phyloP scores from a whole-genome alignment of 2,329 filamentous ascomycete genomes.

The Scedosporium apiospermum region DNA sequence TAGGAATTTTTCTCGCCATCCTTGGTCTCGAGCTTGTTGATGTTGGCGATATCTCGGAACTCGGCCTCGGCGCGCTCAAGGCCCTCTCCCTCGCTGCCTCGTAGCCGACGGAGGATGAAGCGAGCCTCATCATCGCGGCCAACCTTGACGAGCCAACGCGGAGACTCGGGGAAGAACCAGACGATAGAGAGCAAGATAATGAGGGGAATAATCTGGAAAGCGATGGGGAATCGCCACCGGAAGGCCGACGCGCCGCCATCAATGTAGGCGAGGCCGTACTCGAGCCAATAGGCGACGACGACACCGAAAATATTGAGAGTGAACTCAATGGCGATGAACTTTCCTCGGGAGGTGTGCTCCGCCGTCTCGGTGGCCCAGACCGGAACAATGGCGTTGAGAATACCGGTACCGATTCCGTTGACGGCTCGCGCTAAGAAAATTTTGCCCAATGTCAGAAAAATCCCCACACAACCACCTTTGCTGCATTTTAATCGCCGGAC shows the following conservation, averaged over 20 bases:
- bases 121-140: slow-evolving; percentile 58
- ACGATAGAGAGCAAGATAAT: slow-evolving; percentile 44
- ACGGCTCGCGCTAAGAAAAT: slow-evolving; percentile 38
- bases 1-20: slow-evolving; percentile 49
- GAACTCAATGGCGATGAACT: slow-evolving; percentile 64
- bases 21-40: slow-evolving; percentile 53
- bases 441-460: not conserved
- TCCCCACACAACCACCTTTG: no score
- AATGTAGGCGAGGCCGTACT: slow-evolving; percentile 46
- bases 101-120: slow-evolving; percentile 54
- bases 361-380: slow-evolving; percentile 65
- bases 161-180: slow-evolving; percentile 63
- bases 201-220: slow-evolving; percentile 59
- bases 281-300: slow-evolving; percentile 26
- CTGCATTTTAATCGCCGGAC: no score
- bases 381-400: slow-evolving; percentile 60
- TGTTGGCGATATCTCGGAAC: slow-evolving; percentile 57
- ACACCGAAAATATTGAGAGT: slow-evolving; percentile 66
- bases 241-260: slow-evolving; percentile 47
- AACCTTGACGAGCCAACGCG: slow-evolving; percentile 56
- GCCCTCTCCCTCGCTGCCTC: slow-evolving; percentile 46
- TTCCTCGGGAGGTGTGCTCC: slow-evolving; percentile 56
- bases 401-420: slow-evolving; percentile 59
- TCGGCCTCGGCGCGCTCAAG: slow-evolving; percentile 48
- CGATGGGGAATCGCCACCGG: slow-evolving; percentile 60